Base-by-base conservation (phyloP, 495 filamentous ascomycete genomes). In the Pyronema domesticum region DNA sequence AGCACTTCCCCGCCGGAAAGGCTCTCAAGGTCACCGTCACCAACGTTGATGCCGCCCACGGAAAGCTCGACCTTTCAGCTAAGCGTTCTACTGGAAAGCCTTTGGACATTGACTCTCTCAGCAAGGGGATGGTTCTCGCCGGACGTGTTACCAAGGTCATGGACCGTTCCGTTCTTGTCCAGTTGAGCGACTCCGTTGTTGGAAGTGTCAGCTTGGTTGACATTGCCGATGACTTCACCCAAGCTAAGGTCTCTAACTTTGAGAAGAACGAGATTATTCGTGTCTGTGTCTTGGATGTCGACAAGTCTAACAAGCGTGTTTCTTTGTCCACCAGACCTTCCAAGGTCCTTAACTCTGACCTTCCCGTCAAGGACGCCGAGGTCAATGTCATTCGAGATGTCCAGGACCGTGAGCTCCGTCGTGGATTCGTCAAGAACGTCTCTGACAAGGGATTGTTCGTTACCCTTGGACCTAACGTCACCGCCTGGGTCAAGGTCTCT, bases 371-470 rank as follows among this genome's bases (percentile, higher is more conserved):
- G 60, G 91, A 98, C 64, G 78, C 74, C 15, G 85, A 95, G 62
- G 76, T 95, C 59, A 71, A 72, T 11, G 77, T 76, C 19, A 68
- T 76, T 43, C 72, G 76, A 39, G 78, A 93, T 57, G 59, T 96
- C 43, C 82, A 83, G 53, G 73, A 76, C 42, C 86, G 88, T 50
- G 84, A 95, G 55, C 67, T 94, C 43, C 70, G 91, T 15, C 80
- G 91, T 39, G 91, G 91, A 13, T 95, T 95, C 65, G 76, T 96
- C 56, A 89, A 83, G 67, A 82, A 83, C 53, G 77, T 94, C 42
- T 77, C 83, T 0, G 86, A 95, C 57, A 84, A 82, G 58, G 91
- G 89, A 39, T 62, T 96, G 0, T 94, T 94, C 59, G 76, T 98
- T 35, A 70, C 77, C 46, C 71, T 98, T 5, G 85, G 85, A 30